Evolutionary conservation across 108 stramenopile species (phyloP), one percentile per base, ranked within the genome.

Genomic region (Conticribra weissflogii): DNA sequence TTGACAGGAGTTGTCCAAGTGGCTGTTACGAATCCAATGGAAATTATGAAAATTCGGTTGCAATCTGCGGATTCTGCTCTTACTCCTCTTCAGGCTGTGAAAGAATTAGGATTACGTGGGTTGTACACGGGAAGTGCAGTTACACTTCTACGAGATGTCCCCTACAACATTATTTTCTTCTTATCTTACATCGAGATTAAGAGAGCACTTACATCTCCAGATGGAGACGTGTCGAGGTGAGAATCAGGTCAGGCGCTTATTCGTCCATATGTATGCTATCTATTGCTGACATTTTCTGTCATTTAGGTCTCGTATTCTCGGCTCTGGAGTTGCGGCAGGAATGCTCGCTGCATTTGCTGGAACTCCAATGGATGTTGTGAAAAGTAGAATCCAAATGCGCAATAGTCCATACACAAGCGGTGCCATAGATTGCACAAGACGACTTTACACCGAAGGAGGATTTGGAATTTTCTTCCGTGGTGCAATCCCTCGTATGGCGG

Each of bases 1-100:
- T 71, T 81, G 23, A 86, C 90, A n/a, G 90, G 86, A 19, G 69
- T 82, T 12, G 65, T 76, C 7, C 90, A 91, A 67, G 73, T 87
- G 54, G 66, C 86, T 16, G 87, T 85, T 23, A 88, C 87, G 15
- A 91, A 88, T 67, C 90, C 90, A 21, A 78, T 88, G 79, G 90
- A 91, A 62, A 71, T 88, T 33, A 66, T 77, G 36, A 91, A 91
- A 64, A 88, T 88, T 66, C 74, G 87, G 27, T 45, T 91, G 82
- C 87, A 88, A 63, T 36, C 78, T 24, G 62, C 49, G 41, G 80
- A 51, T 0, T 54, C 34, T 5, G 36, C 41, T 21, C 1, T 48
- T 30, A n/a, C 44, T 5, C 63, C 60, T 18, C 34, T 72, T 18
- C 80, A 63, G 47, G 68, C 85, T 33, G 75, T 83, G 16, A 48